Conservation (phyloP, 2,329 filamentous ascomycete species). For the Elsinoe fawcettii region DNA sequence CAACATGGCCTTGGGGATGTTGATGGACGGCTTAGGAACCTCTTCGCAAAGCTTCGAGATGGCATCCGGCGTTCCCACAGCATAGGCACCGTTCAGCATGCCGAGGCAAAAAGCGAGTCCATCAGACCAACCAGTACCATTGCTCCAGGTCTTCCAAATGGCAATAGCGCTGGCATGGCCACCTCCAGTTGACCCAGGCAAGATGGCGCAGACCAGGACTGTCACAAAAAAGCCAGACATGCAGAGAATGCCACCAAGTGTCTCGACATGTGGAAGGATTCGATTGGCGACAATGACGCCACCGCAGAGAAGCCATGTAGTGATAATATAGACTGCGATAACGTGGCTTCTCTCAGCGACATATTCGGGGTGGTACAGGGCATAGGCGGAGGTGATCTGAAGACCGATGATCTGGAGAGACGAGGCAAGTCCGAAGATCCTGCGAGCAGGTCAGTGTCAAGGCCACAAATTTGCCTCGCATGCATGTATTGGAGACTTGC, state of each 20-base stretch:
- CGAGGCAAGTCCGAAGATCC: slow-evolving; percentile 40
- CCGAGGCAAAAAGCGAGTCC: slow-evolving; percentile 56
- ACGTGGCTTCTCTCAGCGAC: slow-evolving; percentile 42
- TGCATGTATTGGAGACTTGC: neutral
- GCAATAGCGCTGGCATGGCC: slow-evolving; percentile 32
- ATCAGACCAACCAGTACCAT: slow-evolving; percentile 37
- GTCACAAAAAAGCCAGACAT: slow-evolving; percentile 48
- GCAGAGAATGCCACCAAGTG: slow-evolving; percentile 43
- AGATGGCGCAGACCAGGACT: slow-evolving; percentile 47
- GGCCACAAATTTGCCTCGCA: neutral
- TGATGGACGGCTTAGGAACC: slow-evolving; percentile 44
- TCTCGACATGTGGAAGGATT: slow-evolving; percentile 45
- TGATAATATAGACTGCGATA: slow-evolving; percentile 42
- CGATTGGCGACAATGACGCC: slow-evolving; percentile 47
- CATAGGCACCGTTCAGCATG: slow-evolving; percentile 59
- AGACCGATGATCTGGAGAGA: slow-evolving; percentile 40
- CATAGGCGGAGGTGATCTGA: slow-evolving; percentile 37
- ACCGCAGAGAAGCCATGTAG: slow-evolving; percentile 39
- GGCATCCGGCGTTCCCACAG: slow-evolving; percentile 56
- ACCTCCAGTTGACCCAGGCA: slow-evolving; percentile 40
- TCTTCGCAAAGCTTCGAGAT: slow-evolving; percentile 58
- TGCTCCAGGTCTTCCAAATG: slow-evolving; percentile 38
- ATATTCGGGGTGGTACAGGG: slow-evolving; percentile 40
- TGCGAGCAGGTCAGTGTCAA: neutral
- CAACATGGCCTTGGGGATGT: slow-evolving; percentile 47